phyloP scores from a whole-genome alignment of 2,329 filamentous ascomycete species.

The Pseudocercospora cruenta region DNA sequence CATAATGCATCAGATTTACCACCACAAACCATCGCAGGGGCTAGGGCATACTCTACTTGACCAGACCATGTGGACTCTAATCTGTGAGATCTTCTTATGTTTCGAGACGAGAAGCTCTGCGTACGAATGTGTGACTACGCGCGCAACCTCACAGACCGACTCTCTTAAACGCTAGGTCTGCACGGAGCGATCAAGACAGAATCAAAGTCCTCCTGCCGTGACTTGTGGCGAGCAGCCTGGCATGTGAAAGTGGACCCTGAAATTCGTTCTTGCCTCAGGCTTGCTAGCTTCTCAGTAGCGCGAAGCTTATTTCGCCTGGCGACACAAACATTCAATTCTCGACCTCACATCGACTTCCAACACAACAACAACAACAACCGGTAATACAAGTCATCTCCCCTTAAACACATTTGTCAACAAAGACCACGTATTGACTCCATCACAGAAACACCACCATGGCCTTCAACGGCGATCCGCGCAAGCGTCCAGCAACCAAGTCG shows the following conservation, averaged over 20 bases:
- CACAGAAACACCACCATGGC: background rate
- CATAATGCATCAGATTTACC: too few relatives aligned
- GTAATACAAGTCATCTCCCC: background rate
- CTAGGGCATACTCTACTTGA: too few relatives aligned
- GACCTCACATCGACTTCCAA: background rate
- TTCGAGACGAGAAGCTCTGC: too few relatives aligned
- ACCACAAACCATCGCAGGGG: too few relatives aligned
- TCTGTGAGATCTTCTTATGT: too few relatives aligned
- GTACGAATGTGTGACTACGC: too few relatives aligned
- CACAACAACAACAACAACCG: background rate
- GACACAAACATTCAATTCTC: background rate
- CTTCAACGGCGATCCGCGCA: background rate
- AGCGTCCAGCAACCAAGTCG: constrained; percentile 4
- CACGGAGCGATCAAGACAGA: too few relatives aligned
- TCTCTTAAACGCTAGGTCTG: too few relatives aligned
- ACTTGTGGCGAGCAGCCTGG: too few relatives aligned
- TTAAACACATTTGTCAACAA: background rate
- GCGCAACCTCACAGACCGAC: too few relatives aligned
- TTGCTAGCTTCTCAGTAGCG: background rate
- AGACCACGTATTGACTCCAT: background rate
- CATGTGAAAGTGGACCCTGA: background rate
- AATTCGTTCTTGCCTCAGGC: background rate
- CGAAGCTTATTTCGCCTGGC: background rate
- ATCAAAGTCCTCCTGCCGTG: too few relatives aligned
- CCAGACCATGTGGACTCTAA: too few relatives aligned